phyloP scores from a whole-genome alignment of 2,329 filamentous ascomycete species.

The Phaeosphaeriaceae sp. region DNA sequence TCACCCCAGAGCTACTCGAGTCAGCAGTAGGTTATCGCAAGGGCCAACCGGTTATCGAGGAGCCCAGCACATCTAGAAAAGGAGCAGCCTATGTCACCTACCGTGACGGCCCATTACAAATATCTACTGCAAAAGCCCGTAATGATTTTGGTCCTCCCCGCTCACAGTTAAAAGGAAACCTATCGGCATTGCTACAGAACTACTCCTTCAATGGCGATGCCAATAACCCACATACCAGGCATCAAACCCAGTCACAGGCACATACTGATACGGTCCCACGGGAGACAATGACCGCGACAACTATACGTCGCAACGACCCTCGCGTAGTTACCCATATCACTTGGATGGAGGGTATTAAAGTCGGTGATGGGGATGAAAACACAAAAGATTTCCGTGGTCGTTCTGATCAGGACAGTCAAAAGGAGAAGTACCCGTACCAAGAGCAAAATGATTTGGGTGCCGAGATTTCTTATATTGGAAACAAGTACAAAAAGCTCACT shows the following conservation, averaged over 20 bases:
- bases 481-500: constrained; percentile 65
- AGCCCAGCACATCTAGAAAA: constrained; percentile 76
- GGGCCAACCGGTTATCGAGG: constrained; percentile 68
- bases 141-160: constrained; percentile 26
- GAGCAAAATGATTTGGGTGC: constrained; percentile 55
- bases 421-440: constrained; percentile 52
- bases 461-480: constrained; percentile 66
- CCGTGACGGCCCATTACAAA: constrained; percentile 58
- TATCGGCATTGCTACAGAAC: constrained; percentile 37
- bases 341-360: constrained; percentile 71
- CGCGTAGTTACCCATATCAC: constrained; percentile 64
- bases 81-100: constrained; percentile 88
- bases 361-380: constrained; percentile 52
- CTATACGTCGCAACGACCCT: constrained; percentile 56
- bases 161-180: constrained; percentile 29
- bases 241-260: constrained; percentile 11
- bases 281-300: constrained; percentile 57
- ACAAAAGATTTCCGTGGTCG: constrained; percentile 24
- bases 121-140: constrained; percentile 20
- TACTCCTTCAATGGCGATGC: constrained; percentile 20
- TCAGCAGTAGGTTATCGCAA: constrained; percentile 75
- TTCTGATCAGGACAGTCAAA: constrained; percentile 18
- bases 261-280: constrained; percentile 17
- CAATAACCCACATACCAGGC: constrained; percentile 11
- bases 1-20: constrained; percentile 67